Evolutionary conservation across 148 eudicot species (phyloP), one percentile per base, ranked within the genome.

Genomic region (Cornus florida): DNA sequence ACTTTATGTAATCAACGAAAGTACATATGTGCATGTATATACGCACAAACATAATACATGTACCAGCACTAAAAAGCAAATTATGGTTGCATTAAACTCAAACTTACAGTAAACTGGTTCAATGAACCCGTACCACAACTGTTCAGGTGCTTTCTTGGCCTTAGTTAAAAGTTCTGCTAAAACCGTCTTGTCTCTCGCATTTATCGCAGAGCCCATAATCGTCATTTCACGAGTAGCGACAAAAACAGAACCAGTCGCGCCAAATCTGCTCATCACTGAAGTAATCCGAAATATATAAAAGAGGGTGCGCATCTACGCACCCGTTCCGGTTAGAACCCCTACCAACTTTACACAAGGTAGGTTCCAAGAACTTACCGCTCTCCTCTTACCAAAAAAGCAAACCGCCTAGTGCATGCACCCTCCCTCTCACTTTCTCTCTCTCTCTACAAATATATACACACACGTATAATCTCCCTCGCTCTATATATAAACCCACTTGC

Each of bases 291-390:
- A 31, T 20, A 19, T 28, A 20, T 69, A 74, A 19, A n/a, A 41
- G 5, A 57, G 74, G 86, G 82, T 75, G 83, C 83, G 80, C 80
- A 83, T 67, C 73, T 79, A 31, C 65, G 60, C 76, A 77, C 72
- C 60, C 64, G 73, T 71, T 66, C 53, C 33, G 14, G 77, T 72
- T 67, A 66, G 43, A 33, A 32, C 82, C 84, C 86, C 87, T 38
- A 81, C 84, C 86, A 72, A 77, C 90, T 81, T 87, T 85, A 85
- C 88, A 79, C 38, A 9, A 80, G 71, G 84, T 73, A 83, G 78
- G 74, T 87, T 87, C 90, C 81, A 24, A 66, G 87, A 84, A 84
- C 82, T 74, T 22, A 24, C 82, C 13, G 20, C 28, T 39, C 33
- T 3, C 33, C 67, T 33, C 32, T 13, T 2, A 22, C 73, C 38